Conservation (phyloP, 306 rosid species). For the Quercus rubra region DNA sequence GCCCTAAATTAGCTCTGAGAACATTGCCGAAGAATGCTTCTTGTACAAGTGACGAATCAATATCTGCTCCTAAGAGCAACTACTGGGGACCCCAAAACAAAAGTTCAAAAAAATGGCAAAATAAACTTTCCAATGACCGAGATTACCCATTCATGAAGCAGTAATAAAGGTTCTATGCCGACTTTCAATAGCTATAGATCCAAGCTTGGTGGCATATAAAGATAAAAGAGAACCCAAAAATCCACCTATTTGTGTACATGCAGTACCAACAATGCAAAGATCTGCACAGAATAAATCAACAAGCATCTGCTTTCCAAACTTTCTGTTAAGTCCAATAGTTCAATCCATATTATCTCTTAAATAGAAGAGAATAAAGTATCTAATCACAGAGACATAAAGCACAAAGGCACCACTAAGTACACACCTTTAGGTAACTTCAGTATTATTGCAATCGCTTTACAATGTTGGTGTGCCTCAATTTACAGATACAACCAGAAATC, state of each 20-base stretch:
- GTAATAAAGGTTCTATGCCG: conserved; percentile 3
- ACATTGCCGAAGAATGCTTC: conserved; percentile 94
- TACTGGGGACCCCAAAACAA: conserved; percentile 22
- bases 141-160: conserved; percentile 1
- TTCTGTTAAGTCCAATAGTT: conserved; percentile 9
- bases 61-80: conserved; percentile 95
- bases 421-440: neutral
- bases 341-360: neutral
- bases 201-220: conserved; percentile 82
- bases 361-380: neutral
- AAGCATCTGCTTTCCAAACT: neutral
- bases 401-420: neutral
- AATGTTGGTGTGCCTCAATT: neutral
- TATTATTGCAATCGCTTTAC: neutral
- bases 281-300: conserved; percentile 41
- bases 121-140: neutral
- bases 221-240: conserved; percentile 92
- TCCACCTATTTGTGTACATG: conserved; percentile 95
- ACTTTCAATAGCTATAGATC: conserved; percentile 91
- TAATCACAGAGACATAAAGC: neutral
- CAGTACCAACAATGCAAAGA: conserved; percentile 95
- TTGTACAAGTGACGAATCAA: conserved; percentile 84
- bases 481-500: neutral
- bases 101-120: neutral
- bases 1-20: conserved; percentile 96